Conservation (phyloP, 331 rosid species). For the Malus hybrid region DNA sequence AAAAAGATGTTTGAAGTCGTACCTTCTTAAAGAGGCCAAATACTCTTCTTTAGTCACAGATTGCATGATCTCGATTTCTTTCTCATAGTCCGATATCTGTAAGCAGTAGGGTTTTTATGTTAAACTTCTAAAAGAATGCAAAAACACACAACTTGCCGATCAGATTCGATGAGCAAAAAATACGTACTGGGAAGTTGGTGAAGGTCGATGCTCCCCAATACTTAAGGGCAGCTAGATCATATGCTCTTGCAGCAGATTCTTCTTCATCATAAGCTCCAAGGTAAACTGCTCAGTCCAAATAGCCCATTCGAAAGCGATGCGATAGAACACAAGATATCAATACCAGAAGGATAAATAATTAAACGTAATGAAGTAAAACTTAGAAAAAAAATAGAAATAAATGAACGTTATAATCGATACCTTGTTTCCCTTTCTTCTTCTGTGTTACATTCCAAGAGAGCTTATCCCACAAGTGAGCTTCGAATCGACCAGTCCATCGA, state of each 20-base stretch:
- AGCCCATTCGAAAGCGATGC: conserved; percentile 14
- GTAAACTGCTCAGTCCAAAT: conserved; percentile 39
- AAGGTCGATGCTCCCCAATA: conserved; percentile 74
- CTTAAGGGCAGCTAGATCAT: conserved; percentile 20
- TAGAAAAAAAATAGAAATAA: too few relatives aligned
- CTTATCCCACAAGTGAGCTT: conserved; percentile 87
- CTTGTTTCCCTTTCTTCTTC: conserved; percentile 89
- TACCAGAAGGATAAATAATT: not conserved
- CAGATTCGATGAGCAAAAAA: too few relatives aligned
- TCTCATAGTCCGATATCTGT: conserved; percentile 65
- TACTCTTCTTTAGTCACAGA: conserved; percentile 83
- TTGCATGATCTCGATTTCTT: conserved; percentile 70
- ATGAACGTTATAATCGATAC: not conserved
- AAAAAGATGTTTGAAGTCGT: not conserved
- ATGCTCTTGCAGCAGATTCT: conserved; percentile 85
- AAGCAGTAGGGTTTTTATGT: not conserved
- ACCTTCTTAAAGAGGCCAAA: conserved; percentile 84
- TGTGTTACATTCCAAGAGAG: conserved; percentile 83
- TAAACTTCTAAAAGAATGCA: not conserved
- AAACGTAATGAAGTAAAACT: not conserved
- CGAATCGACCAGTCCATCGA: conserved; percentile 77
- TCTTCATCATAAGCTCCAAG: conserved; percentile 94
- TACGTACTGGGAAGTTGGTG: conserved; percentile 71
- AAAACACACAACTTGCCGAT: not conserved
- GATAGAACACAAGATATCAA: conserved; percentile 6